phyloP scores from a whole-genome alignment of 345 rosid genomes.

The Eucalyptus cloeziana region DNA sequence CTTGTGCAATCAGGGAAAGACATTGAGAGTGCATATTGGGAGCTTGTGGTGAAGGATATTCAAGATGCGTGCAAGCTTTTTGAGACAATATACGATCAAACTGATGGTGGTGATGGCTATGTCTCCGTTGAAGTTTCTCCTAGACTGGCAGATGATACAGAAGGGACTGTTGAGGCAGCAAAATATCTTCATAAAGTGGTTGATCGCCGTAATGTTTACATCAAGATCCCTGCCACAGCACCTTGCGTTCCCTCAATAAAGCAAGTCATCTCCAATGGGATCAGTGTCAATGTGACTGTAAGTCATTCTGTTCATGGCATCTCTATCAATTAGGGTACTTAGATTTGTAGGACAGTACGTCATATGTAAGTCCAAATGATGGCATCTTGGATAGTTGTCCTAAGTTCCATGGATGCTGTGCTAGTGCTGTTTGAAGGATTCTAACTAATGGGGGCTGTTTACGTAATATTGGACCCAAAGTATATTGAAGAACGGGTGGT shows the following conservation, averaged over 20 bases:
- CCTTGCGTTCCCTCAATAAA: conserved; percentile 84
- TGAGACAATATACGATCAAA: conserved; percentile 85
- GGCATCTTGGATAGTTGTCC: background rate
- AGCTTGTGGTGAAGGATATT: conserved; percentile 93
- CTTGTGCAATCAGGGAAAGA: conserved; percentile 86
- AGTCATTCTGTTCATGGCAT: conserved; percentile 1
- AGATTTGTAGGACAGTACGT: background rate
- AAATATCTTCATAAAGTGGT: conserved; percentile 86
- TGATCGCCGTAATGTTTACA: conserved; percentile 75
- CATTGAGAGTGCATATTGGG: conserved; percentile 92
- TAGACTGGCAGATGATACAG: conserved; percentile 81
- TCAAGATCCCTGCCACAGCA: conserved; percentile 94
- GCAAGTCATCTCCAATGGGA: conserved; percentile 81
- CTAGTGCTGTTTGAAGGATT: background rate
- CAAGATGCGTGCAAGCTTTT: conserved; percentile 97
- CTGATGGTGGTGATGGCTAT: conserved; percentile 90
- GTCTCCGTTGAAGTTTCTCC: conserved; percentile 99
- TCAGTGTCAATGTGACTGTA: conserved; percentile 95
- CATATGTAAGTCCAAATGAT: background rate
- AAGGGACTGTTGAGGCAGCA: conserved; percentile 85
- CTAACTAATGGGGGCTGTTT: background rate
- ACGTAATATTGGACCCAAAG: background rate
- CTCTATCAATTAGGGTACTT: background rate
- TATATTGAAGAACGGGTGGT: background rate
- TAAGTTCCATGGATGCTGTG: background rate